Conservation (phyloP, 805 yeast genomes). For the Suhomyces faveliae region DNA sequence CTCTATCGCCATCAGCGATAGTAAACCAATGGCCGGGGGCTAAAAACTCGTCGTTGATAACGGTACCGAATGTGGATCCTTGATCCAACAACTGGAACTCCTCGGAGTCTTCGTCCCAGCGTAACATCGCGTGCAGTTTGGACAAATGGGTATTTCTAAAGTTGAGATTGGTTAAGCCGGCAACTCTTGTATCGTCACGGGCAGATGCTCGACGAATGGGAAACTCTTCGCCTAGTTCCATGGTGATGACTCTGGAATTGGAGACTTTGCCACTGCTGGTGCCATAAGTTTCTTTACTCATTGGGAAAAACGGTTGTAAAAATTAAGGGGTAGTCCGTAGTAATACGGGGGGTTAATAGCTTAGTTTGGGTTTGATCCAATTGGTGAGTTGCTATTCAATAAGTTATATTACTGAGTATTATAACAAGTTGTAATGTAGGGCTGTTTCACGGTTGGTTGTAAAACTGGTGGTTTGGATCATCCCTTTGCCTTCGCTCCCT, state of each 20-base stretch:
- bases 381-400: background rate
- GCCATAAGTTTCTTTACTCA: background rate
- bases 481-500: conserved; percentile 1
- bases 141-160: conserved; percentile 38
- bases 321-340: background rate
- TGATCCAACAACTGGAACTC: conserved; percentile 27
- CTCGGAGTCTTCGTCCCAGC: conserved; percentile 14
- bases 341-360: background rate
- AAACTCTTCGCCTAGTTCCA: conserved; percentile 15
- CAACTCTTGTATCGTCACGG: conserved; percentile 24
- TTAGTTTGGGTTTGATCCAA: background rate
- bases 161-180: conserved; percentile 28
- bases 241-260: conserved; percentile 12
- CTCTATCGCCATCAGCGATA: conserved; percentile 23
- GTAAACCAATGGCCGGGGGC: conserved; percentile 7
- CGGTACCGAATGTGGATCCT: conserved; percentile 40
- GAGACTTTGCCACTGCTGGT: background rate
- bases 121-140: conserved; percentile 35
- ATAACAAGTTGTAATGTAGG: no score
- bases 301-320: background rate
- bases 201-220: conserved; percentile 30
- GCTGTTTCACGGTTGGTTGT: no score
- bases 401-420: no score
- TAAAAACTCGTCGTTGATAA: conserved; percentile 23
- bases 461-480: no score